Conservation (phyloP, 306 rosid genomes). For the Rubus parviflorus region DNA sequence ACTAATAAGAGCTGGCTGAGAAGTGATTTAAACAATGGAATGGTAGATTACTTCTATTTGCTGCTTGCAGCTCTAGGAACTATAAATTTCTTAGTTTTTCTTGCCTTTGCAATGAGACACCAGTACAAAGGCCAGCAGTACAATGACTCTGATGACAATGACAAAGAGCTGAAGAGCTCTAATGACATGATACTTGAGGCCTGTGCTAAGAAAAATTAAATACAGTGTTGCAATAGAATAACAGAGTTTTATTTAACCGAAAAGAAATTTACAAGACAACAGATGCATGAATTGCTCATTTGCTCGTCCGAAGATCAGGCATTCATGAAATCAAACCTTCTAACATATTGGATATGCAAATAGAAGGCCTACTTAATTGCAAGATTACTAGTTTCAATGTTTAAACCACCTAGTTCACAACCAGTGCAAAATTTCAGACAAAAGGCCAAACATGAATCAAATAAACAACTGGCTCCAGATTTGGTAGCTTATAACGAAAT, state of each 20-base stretch:
- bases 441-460: conserved; percentile 22
- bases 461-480: conserved; percentile 19
- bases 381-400: conserved; percentile 16
- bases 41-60: conserved; percentile 72
- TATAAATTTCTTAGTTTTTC: conserved; percentile 58
- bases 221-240: conserved; percentile 9
- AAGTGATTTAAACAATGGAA: conserved; percentile 64
- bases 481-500: conserved; percentile 18
- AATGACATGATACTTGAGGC: conserved; percentile 34
- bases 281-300: conserved; percentile 8
- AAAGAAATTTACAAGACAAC: neutral
- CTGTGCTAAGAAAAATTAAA: neutral
- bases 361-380: conserved; percentile 17
- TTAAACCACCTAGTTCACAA: conserved; percentile 20
- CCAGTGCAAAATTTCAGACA: conserved; percentile 13
- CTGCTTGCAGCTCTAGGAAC: conserved; percentile 66
- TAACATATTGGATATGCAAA: conserved; percentile 19
- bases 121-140: conserved; percentile 62
- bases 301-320: conserved; percentile 3
- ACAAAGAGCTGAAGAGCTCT: conserved; percentile 48
- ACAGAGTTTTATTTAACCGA: neutral
- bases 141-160: conserved; percentile 23
- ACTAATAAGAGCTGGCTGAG: conserved; percentile 68
- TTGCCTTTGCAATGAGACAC: conserved; percentile 66
- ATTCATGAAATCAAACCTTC: conserved; percentile 19